Percentiles rank a stretch among this genome's conserved stretches.
Conservation (phyloP, 2,329 filamentous ascomycete species). For the Colletotrichum sp. region DNA sequence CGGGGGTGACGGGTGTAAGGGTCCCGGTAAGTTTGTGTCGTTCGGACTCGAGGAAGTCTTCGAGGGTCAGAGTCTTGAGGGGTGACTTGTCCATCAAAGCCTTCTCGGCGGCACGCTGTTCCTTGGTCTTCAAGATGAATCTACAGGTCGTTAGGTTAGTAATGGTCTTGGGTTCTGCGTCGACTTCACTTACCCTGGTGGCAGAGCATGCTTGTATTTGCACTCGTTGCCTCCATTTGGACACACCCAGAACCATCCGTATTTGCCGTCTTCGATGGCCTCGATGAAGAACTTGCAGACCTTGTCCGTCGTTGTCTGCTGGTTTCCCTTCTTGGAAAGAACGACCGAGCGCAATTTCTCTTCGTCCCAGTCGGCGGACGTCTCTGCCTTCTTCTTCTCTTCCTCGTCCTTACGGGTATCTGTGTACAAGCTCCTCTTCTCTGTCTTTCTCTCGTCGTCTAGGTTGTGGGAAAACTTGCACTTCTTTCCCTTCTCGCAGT, state of each 20-base stretch:
- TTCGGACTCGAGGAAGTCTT: constrained; percentile 97
- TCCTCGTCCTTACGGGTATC: constrained; percentile 79
- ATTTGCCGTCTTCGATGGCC: constrained; percentile 97
- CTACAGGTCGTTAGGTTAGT: constrained; percentile 46
- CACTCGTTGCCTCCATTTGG: constrained; percentile 96
- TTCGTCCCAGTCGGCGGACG: constrained; percentile 97
- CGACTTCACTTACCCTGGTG: constrained; percentile 77
- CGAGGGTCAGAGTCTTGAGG: constrained; percentile 89
- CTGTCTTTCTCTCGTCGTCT: constrained; percentile 85
- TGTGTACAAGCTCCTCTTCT: constrained; percentile 91
- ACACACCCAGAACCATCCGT: constrained; percentile 99
- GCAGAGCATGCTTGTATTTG: constrained; percentile 97
- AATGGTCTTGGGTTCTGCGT: background rate
- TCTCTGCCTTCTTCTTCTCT: constrained; percentile 85
- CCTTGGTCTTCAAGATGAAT: constrained; percentile 97
- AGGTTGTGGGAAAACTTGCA: constrained; percentile 98
- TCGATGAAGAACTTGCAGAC: constrained; percentile 99
- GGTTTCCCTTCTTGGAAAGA: constrained; percentile 95
- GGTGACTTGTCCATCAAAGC: constrained; percentile 95
- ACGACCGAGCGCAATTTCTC: constrained; percentile 93
- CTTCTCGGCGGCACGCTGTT: constrained; percentile 94
- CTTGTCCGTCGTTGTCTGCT: constrained; percentile 93
- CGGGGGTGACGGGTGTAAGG: constrained; percentile 90
- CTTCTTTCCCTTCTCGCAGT: constrained; percentile 96
- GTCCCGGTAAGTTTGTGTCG: constrained; percentile 92